Evolutionary conservation across 192 early-diverging fungal species (phyloP).

Genomic region (Coemansia nantahalensis): DNA sequence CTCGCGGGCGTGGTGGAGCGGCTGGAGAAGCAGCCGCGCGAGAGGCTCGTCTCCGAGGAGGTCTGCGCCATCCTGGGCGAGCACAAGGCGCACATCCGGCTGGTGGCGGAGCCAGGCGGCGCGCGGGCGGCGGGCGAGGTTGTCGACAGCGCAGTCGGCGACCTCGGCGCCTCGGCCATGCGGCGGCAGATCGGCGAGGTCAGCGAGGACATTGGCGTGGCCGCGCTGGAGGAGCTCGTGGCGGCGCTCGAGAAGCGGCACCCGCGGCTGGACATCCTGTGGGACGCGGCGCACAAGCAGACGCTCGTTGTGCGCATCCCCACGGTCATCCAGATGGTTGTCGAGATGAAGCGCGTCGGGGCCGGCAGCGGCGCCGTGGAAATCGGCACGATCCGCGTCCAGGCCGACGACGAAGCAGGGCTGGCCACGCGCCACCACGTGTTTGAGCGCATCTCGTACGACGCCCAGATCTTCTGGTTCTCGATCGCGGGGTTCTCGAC

Average conservation of each 20-base stretch:
- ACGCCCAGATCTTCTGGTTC: constrained; percentile 48
- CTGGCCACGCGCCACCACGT: constrained; percentile 37
- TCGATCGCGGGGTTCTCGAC: constrained; percentile 45
- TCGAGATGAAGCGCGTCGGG: constrained; percentile 32
- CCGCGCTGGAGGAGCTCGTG: constrained; percentile 27
- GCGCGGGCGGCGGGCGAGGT: constrained; percentile 18
- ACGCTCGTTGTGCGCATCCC: constrained; percentile 43
- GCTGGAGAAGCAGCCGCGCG: constrained; percentile 47
- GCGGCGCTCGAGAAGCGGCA: constrained; percentile 17
- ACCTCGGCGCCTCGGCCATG: constrained; percentile 48
- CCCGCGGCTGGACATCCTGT: constrained; percentile 22
- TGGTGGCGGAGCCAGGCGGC: constrained; percentile 40
- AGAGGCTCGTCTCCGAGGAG: constrained; percentile 42
- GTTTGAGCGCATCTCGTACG: constrained; percentile 41
- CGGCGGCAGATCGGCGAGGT: constrained; percentile 44
- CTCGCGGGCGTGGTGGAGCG: constrained; percentile 23
- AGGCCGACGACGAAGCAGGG: constrained; percentile 37
- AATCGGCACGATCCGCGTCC: constrained; percentile 27
- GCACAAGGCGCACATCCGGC: constrained; percentile 35
- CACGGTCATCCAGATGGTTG: constrained; percentile 37
- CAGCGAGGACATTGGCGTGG: constrained; percentile 30
- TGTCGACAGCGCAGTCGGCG: constrained; percentile 29
- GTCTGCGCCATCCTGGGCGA: constrained; percentile 29
- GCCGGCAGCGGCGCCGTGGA: constrained; percentile 17
- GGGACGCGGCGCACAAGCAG: constrained; percentile 22